Conservation (phyloP, 306 rosid species). For the Vigna radiata region DNA sequence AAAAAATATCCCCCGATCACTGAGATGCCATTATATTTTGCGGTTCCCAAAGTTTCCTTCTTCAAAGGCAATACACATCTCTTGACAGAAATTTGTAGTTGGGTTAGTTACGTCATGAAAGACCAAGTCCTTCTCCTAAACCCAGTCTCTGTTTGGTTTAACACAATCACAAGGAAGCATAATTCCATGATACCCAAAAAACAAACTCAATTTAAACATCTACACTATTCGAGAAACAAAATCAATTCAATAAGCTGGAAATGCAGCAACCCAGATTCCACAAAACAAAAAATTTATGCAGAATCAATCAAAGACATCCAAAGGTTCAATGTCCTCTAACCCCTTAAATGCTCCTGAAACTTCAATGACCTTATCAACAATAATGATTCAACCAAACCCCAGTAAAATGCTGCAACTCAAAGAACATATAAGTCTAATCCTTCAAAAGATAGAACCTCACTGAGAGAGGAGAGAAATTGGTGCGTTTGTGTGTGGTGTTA, state of each 20-base stretch:
- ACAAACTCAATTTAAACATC: not conserved
- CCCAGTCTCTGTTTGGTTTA: not conserved
- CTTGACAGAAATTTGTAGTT: too few species aligned
- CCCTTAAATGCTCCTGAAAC: not conserved
- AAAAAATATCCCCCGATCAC: not conserved
- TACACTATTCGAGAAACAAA: not conserved
- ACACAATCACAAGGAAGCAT: not conserved
- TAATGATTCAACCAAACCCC: not conserved
- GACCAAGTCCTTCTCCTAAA: not conserved
- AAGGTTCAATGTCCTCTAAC: not conserved
- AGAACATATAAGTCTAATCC: not conserved
- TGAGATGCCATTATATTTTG: not conserved
- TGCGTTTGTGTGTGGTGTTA: not conserved
- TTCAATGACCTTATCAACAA: not conserved
- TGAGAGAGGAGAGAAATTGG: not conserved
- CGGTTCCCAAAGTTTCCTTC: not conserved
- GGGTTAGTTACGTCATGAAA: not conserved
- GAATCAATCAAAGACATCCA: not conserved
- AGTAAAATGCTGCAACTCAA: conserved; percentile 25
- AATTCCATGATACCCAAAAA: not conserved
- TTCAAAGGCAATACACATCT: not conserved
- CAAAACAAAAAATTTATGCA: not conserved
- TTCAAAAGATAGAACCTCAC: conserved; percentile 8
- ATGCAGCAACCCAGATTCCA: not conserved
- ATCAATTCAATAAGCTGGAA: not conserved